These are phyloP conservation scores for Daedaleopsis sinensis DNA, from an alignment of 768 basidiomycete species.

Conservation along the genomic window DNA sequence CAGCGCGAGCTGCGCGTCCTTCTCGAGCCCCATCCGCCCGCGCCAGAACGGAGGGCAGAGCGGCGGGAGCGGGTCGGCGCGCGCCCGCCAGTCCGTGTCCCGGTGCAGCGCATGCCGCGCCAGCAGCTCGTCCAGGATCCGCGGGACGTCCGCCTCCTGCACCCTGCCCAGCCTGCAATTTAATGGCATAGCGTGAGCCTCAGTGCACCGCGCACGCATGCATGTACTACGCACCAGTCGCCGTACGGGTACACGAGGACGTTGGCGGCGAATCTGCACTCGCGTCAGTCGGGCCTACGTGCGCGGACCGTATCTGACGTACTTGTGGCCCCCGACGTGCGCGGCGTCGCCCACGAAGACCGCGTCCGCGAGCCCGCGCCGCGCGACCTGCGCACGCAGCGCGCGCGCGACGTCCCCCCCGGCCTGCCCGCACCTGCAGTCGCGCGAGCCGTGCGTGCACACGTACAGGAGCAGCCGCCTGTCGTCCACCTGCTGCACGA, in stretches of 20 bases:
- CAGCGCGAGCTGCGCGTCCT: conserved; percentile 56
- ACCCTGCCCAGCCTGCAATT: conserved; percentile 67
- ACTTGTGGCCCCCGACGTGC: conserved; percentile 88
- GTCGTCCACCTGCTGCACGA: background rate
- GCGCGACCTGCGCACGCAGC: conserved; percentile 54
- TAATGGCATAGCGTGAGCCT: background rate
- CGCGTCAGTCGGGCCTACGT: background rate
- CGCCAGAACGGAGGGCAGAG: conserved; percentile 60
- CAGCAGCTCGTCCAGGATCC: conserved; percentile 50
- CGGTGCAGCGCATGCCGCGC: conserved; percentile 24
- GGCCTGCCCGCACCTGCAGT: conserved; percentile 76
- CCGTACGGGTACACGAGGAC: conserved; percentile 69
- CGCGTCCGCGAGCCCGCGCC: conserved; percentile 35
- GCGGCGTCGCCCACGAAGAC: conserved; percentile 63
- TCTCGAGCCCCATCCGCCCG: conserved; percentile 68
- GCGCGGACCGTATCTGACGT: conserved; percentile 32
- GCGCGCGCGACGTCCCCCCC: conserved; percentile 61
- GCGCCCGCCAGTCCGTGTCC: background rate
- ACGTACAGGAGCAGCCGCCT: conserved; percentile 54
- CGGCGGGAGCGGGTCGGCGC: conserved; percentile 31
- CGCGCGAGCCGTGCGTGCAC: conserved; percentile 78
- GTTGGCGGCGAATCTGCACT: conserved; percentile 68
- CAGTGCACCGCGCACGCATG: background rate
- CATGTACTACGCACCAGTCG: conserved; percentile 57
- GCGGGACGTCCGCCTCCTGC: conserved; percentile 56